A percentile compares a stretch with the other conserved stretches of the same genome.
Evolutionary conservation across 2,329 filamentous ascomycete species (phyloP).

Genomic region (Madurella mycetomatis): DNA sequence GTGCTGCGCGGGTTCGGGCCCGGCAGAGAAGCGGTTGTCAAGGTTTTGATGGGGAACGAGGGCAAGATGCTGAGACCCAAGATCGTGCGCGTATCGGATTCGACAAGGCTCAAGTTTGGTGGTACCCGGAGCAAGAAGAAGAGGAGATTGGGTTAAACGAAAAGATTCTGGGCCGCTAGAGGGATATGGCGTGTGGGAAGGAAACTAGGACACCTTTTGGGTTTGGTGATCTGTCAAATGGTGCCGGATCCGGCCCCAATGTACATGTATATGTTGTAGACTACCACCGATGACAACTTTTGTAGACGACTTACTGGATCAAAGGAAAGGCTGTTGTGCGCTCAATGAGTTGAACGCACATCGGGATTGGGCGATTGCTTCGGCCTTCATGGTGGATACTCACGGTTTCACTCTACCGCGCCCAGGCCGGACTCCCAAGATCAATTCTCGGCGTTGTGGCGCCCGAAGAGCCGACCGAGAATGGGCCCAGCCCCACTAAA

Average conservation of each 20-base stretch:
- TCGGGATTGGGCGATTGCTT: background rate
- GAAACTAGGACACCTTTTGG: no score
- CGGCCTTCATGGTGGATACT: background rate
- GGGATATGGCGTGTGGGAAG: background rate
- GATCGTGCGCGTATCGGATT: slow-evolving; percentile 77
- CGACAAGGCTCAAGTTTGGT: slow-evolving; percentile 91
- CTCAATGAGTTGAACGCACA: no score
- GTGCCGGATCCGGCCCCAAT: background rate
- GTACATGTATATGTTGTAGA: background rate
- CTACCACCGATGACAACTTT: background rate
- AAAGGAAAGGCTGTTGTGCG: no score
- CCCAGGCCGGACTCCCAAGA: no score
- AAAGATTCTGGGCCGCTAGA: background rate
- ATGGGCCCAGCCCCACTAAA: slow-evolving; percentile 20
- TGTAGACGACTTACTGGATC: no score
- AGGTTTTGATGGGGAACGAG: slow-evolving; percentile 82
- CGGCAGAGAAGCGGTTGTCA: slow-evolving; percentile 83
- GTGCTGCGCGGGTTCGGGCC: slow-evolving; percentile 79
- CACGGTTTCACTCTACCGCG: background rate
- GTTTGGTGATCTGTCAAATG: background rate
- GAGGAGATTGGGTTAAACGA: slow-evolving; percentile 66
- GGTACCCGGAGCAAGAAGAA: slow-evolving; percentile 81
- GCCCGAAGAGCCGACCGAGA: slow-evolving; percentile 2
- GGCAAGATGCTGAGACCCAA: slow-evolving; percentile 69
- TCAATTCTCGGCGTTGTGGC: no score